Conservation (phyloP, 2,329 filamentous ascomycete genomes). For the Curvularia eragrostidis region DNA sequence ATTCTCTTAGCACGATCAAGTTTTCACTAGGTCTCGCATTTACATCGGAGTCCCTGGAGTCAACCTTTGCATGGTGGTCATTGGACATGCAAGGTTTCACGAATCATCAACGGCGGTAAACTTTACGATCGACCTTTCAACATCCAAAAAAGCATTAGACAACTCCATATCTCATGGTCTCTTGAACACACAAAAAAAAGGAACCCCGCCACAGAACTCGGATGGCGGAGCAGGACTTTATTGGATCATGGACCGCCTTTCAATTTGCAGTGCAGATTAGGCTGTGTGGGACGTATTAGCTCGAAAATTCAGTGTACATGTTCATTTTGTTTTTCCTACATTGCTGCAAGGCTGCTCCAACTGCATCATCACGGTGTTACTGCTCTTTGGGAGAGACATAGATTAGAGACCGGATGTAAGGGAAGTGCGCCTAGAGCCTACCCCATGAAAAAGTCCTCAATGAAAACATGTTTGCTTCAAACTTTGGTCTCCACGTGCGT, state of each 20-base stretch:
- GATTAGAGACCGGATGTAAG: slow-evolving; percentile 7
- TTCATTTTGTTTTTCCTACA: slow-evolving; percentile 10
- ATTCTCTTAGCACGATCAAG: slow-evolving; percentile 20
- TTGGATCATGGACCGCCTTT: slow-evolving; percentile 27
- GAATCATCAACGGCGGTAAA: slow-evolving; percentile 28
- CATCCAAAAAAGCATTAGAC: slow-evolving; percentile 49
- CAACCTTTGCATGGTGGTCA: slow-evolving; percentile 16
- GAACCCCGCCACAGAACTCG: slow-evolving; percentile 1
- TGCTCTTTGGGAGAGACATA: slow-evolving; percentile 9
- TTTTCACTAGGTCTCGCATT: slow-evolving; percentile 35
- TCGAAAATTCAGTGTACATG: slow-evolving; percentile 29
- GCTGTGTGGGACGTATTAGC: slow-evolving; percentile 19
- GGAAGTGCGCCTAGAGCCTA: slow-evolving; percentile 3
- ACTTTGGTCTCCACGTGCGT: not conserved
- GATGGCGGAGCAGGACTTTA: slow-evolving; percentile 19
- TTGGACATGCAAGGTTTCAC: slow-evolving; percentile 23
- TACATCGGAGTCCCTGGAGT: slow-evolving; percentile 39
- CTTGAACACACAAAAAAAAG: slow-evolving; percentile 11
- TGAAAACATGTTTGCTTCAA: slow-evolving; percentile 8
- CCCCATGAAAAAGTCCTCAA: slow-evolving; percentile 6
- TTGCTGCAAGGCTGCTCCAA: slow-evolving; percentile 3
- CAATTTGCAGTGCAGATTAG: slow-evolving; percentile 33
- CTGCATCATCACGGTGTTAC: slow-evolving; percentile 8
- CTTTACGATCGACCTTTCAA: slow-evolving; percentile 31
- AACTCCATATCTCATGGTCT: slow-evolving; percentile 34